Evolutionary conservation across 352 stramenopile genomes (phyloP).

Genomic region (Phytophthora colocasiae): DNA sequence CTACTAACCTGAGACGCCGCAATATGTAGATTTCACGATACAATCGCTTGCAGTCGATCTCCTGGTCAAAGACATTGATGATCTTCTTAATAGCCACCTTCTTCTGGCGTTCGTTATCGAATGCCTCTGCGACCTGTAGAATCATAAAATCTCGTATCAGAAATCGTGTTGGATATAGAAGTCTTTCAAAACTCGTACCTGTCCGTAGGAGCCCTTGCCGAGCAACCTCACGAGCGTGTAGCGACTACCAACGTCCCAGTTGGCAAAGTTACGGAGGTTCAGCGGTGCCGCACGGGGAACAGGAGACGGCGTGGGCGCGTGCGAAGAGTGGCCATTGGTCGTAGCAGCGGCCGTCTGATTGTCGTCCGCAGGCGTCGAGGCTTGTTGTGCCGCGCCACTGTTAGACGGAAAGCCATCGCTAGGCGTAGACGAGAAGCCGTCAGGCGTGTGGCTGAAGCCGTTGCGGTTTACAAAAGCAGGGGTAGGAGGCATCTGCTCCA

Average conservation of each 20-base stretch:
- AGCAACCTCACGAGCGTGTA: slow-evolving; percentile 85
- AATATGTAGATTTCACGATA: slow-evolving; percentile 91
- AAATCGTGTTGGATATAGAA: not conserved
- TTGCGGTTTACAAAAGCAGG: slow-evolving; percentile 78
- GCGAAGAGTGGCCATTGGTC: slow-evolving; percentile 36
- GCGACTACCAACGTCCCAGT: slow-evolving; percentile 82
- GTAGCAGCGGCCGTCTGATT: slow-evolving; percentile 25
- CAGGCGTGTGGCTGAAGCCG: slow-evolving; percentile 67
- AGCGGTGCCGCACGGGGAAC: slow-evolving; percentile 71
- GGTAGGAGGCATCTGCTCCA: slow-evolving; percentile 84
- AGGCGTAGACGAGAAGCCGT: slow-evolving; percentile 72
- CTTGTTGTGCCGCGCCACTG: slow-evolving; percentile 20
- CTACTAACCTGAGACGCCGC: slow-evolving; percentile 69
- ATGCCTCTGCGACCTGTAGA: slow-evolving; percentile 74
- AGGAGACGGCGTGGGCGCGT: slow-evolving; percentile 65
- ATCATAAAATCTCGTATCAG: slow-evolving; percentile 15
- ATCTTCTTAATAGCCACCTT: slow-evolving; percentile 92
- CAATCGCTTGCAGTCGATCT: slow-evolving; percentile 89
- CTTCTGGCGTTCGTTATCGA: slow-evolving; percentile 79
- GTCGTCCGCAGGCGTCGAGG: slow-evolving; percentile 39
- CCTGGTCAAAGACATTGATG: slow-evolving; percentile 89
- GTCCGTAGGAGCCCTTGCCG: slow-evolving; percentile 87
- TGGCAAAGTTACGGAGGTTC: slow-evolving; percentile 84
- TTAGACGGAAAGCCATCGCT: slow-evolving; percentile 51
- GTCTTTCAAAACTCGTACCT: slow-evolving; percentile 43